A percentile compares a stretch with the other conserved stretches of the same genome.
phyloP scores from a whole-genome alignment of 805 yeast genomes.

The Soucietia sequanensis region DNA sequence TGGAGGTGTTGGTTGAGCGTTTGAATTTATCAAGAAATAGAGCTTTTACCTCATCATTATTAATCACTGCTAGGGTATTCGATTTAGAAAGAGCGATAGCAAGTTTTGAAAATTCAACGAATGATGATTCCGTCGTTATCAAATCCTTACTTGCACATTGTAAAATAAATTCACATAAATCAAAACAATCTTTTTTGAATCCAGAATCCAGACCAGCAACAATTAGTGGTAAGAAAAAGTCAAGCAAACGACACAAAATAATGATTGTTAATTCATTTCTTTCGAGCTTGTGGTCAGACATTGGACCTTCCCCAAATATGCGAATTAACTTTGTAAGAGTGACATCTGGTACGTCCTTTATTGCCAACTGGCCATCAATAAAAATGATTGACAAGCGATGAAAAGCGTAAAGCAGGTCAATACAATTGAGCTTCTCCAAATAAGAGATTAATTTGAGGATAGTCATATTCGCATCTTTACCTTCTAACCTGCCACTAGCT shows the following conservation, averaged over 20 bases:
- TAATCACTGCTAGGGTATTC: constrained; percentile 24
- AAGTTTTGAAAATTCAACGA: constrained; percentile 28
- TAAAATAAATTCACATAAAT: constrained; percentile 47
- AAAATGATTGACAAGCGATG: constrained; percentile 2
- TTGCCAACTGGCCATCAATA: not conserved
- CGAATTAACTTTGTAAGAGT: constrained; percentile 17
- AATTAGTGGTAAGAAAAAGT: constrained; percentile 25
- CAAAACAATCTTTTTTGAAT: constrained; percentile 43
- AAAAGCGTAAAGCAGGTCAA: constrained; percentile 6
- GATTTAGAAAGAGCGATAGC: constrained; percentile 25
- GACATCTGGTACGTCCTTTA: constrained; percentile 1
- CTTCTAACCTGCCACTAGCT: too few species aligned
- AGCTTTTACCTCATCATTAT: constrained; percentile 8
- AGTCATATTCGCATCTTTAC: not conserved
- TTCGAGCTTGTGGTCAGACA: constrained; percentile 29
- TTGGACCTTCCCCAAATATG: constrained; percentile 29
- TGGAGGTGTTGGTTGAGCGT: constrained; percentile 15
- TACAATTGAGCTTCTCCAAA: constrained; percentile 4
- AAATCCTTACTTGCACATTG: constrained; percentile 39
- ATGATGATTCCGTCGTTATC: constrained; percentile 37
- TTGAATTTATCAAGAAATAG: constrained; percentile 5
- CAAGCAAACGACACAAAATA: constrained; percentile 30
- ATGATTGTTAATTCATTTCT: constrained; percentile 39
- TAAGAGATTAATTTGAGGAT: constrained; percentile 1
- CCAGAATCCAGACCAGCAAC: constrained; percentile 13